Evolutionary conservation across 495 filamentous ascomycete species (phyloP), one percentile per base, ranked within the genome.

Genomic region (Penicillium maclennaniae): DNA sequence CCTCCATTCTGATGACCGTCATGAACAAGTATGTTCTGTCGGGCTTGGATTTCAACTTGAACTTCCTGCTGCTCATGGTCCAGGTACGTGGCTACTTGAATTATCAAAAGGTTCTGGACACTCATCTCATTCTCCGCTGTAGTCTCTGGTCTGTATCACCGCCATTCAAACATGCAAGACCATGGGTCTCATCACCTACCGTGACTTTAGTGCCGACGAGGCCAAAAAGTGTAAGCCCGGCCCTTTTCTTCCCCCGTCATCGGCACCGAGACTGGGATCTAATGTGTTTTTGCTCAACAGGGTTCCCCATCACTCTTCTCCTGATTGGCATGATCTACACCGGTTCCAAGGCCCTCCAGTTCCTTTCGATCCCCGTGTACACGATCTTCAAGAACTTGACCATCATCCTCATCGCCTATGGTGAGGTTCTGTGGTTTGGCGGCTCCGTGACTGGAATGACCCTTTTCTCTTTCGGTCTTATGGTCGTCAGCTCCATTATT

Each of bases 361-460:
- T 84, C 75, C 86, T 99, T 52, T 96, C 90, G 16, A 95, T 99
- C 47, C 93, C 93, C 12, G 93, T 99, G 4, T 99, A 99, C 76
- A 99, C 93, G 45, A 99, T 99, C 70, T 99, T 99, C 83, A 99
- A 99, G 81, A 99, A 99, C 71, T 71, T 99, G 77, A 97, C 93
- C 45, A 99, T 93, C 71, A 99, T 99, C 60, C 83, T 97, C 34
- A 97, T 97, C 63, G 93, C 93, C 45, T 99, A 99, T 63, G 93
- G 93, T 53, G 93, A 99, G 75, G 93, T 99, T 25, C 79, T 99
- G 51, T 99, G 93, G 93, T 99, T 99, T 66, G 93, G 93, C 55
- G 93, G 93, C 65, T 91, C 87, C 38, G 93, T 99, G 38, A 89
- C 87, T 31, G 77, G 83, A 14, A 83, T 96, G 73, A 85, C 92